Evolutionary conservation across 768 basidiomycete genomes (phyloP), one percentile per base, ranked within the genome.

Genomic region (Paxillus ammoniavirescens): DNA sequence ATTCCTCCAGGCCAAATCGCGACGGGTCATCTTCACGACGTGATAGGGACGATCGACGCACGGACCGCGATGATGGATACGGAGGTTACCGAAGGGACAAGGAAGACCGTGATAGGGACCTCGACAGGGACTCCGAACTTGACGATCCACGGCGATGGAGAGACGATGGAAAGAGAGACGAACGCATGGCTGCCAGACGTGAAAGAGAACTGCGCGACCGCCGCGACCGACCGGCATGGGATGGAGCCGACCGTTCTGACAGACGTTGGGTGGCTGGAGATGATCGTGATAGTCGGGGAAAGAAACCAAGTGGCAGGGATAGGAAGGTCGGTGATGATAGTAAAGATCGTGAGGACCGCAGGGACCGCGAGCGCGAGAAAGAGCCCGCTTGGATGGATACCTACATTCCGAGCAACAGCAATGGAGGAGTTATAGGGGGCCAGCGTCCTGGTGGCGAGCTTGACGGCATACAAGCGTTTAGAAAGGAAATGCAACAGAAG

Each of bases 331-430:
- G 70, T 14, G 79, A 79, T 44, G 72, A 72, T 50, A 79, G 73
- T 48, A 72, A 73, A 57, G 82, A 82, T 49, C 75, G 80, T 30
- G 80, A 85, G 47, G 68, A 70, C 46, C 69, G 69, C 59, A 76
- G 79, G 52, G 84, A 84, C 59, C 70, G 73, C 52, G 76, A 77
- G 31, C 83, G 82, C 61, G 91, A 93, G 73, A 91, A 88, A 62
- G 91, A 93, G 65, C 91, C 91, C 21, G 91, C 91, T 15, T 93
- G 91, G 91, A 93, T 93, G 91, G 91, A 92, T 59, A 84, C 88
- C 17, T 91, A 91, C 65, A 79, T 91, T 55, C 89, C 90, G 12
- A 77, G 72, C 47, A 77, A 77, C 21, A 67, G 82, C 15, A 73
- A 72, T 31, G 72, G 75, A 44, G 87, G 86, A 13, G 83, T 89